Evolutionary conservation across 257 asterid genomes (phyloP).

Genomic region (Scutellaria barbata): DNA sequence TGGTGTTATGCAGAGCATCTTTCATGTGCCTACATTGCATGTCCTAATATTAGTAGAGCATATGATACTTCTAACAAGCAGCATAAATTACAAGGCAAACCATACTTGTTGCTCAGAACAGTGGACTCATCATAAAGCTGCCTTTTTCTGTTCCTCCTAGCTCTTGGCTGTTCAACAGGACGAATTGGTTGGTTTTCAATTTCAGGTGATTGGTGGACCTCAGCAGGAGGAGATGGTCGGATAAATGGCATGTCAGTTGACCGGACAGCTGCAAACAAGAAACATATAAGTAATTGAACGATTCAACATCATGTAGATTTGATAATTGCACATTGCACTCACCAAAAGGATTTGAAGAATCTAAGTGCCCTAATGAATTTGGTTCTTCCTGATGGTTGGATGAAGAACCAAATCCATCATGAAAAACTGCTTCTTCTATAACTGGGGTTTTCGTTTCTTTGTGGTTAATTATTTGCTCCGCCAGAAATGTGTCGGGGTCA

Average conservation of each 20-base stretch:
- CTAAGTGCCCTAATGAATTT: constrained; percentile 40
- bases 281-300: background rate
- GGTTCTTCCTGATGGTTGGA: constrained; percentile 48
- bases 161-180: constrained; percentile 51
- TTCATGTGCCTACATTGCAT: constrained; percentile 54
- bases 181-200: constrained; percentile 59
- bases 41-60: constrained; percentile 21
- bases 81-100: constrained; percentile 23
- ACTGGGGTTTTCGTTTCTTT: constrained; percentile 44
- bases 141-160: constrained; percentile 56
- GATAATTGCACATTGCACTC: constrained; percentile 36
- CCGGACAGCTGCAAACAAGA: constrained; percentile 45
- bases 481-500: constrained; percentile 65
- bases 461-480: constrained; percentile 59
- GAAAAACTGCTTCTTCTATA: constrained; percentile 45
- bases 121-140: constrained; percentile 46
- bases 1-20: constrained; percentile 43
- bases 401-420: constrained; percentile 45
- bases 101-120: constrained; percentile 69
- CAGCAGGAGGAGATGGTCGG: constrained; percentile 44
- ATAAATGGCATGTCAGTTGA: constrained; percentile 51
- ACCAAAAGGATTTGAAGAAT: constrained; percentile 51
- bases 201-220: constrained; percentile 57
- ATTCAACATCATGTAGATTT: background rate
- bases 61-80: constrained; percentile 9